Evolutionary conservation across 2,329 filamentous ascomycete genomes (phyloP).

Genomic region (Hymenoscyphus albidus): DNA sequence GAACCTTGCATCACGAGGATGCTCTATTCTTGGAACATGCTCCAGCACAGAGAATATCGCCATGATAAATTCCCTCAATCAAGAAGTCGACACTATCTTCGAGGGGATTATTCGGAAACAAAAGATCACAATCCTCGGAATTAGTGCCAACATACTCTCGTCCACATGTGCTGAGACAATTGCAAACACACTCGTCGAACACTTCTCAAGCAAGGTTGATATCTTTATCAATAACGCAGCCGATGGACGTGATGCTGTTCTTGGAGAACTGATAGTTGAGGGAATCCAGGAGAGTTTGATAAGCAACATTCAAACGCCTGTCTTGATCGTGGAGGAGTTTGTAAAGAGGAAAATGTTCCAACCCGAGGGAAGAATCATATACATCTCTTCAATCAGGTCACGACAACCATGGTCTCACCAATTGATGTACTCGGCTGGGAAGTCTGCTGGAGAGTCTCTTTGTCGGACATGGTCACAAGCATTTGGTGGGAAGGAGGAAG

Average conservation of each 20-base stretch:
- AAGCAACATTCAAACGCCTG: conserved; percentile 37
- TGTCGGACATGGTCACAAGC: conserved; percentile 39
- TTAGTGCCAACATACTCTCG: neutral
- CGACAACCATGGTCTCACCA: conserved; percentile 36
- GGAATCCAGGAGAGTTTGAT: conserved; percentile 35
- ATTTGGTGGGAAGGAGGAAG: conserved; percentile 37
- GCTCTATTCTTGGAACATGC: conserved; percentile 46
- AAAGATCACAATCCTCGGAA: neutral
- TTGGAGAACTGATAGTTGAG: conserved; percentile 31
- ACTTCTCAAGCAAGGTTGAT: conserved; percentile 32
- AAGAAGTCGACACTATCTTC: neutral
- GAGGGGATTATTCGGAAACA: neutral
- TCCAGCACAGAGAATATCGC: conserved; percentile 22
- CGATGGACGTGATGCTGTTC: conserved; percentile 31
- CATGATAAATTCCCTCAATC: conserved; percentile 17
- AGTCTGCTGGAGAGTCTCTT: conserved; percentile 37
- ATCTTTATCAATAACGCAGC: conserved; percentile 38
- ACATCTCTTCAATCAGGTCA: conserved; percentile 36
- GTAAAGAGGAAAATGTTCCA: conserved; percentile 34
- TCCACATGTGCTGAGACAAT: conserved; percentile 30
- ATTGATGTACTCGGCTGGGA: conserved; percentile 36
- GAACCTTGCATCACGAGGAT: conserved; percentile 62
- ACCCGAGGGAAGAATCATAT: conserved; percentile 36
- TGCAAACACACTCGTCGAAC: conserved; percentile 25
- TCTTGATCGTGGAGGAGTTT: conserved; percentile 37